Percentiles rank a stretch among this genome's conserved stretches.
phyloP scores from a whole-genome alignment of 768 basidiomycete species.

The Xanthoconium purpureum region DNA sequence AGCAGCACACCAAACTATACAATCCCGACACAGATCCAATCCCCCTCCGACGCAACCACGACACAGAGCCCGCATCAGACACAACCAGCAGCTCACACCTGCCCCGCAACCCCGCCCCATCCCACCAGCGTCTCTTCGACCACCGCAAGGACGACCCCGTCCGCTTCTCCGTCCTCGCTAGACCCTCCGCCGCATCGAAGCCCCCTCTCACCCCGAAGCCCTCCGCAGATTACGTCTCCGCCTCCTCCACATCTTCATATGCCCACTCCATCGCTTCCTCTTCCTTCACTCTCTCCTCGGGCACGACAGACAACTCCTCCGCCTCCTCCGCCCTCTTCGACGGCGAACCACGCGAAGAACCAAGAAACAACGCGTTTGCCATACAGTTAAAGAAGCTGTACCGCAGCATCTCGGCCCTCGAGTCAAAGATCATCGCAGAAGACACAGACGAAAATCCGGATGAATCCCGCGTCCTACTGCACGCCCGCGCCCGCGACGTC shows the following conservation, averaged over 20 bases:
- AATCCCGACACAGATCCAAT: constrained; percentile 72
- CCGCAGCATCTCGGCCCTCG: constrained; percentile 75
- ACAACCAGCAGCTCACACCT: constrained; percentile 49
- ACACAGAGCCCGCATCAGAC: constrained; percentile 66
- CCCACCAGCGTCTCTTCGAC: constrained; percentile 73
- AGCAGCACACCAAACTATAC: constrained; percentile 51
- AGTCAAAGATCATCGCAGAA: constrained; percentile 67
- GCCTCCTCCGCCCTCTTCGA: constrained; percentile 71
- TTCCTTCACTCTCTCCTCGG: constrained; percentile 68
- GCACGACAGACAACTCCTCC: constrained; percentile 72
- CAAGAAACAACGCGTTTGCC: constrained; percentile 66
- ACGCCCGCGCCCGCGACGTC: constrained; percentile 32
- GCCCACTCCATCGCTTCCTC: constrained; percentile 68
- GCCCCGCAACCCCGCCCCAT: constrained; percentile 27
- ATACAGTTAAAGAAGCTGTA: constrained; percentile 79
- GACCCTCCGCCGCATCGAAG: constrained; percentile 41
- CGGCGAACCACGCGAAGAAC: constrained; percentile 47
- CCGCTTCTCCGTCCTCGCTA: constrained; percentile 67
- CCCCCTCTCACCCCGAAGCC: constrained; percentile 55
- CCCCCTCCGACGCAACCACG: constrained; percentile 56
- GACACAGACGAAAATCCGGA: constrained; percentile 54
- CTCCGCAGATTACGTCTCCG: constrained; percentile 69
- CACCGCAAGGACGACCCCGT: constrained; percentile 90
- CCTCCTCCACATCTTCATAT: constrained; percentile 73
- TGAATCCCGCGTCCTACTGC: constrained; percentile 36